Conservation (phyloP, 306 rosid species). For the Vigna unguiculata region DNA sequence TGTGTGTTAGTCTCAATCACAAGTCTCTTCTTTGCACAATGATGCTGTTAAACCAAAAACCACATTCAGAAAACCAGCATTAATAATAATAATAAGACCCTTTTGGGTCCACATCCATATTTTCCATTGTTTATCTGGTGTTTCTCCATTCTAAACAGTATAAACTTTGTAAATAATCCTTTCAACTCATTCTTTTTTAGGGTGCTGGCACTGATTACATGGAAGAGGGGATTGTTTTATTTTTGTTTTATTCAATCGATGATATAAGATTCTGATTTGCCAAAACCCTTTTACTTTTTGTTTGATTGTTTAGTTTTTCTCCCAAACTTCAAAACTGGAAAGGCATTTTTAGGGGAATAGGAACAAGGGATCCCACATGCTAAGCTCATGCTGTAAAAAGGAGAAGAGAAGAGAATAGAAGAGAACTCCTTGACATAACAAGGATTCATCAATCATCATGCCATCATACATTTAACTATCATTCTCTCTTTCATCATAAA, state of each 20-base stretch:
- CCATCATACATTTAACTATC: not conserved
- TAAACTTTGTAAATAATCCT: not conserved
- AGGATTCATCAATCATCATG: conserved; percentile 1
- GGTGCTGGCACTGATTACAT: conserved; percentile 43
- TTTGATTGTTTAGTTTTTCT: conserved; percentile 38
- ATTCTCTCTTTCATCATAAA: not conserved
- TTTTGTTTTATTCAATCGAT: conserved; percentile 36
- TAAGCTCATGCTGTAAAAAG: conserved; percentile 27
- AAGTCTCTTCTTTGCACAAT: conserved; percentile 43
- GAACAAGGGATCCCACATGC: conserved; percentile 39
- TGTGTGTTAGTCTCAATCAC: conserved; percentile 42
- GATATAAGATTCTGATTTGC: conserved; percentile 31
- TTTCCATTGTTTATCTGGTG: too few relatives aligned
- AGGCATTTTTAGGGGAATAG: not conserved
- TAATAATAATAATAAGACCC: not conserved
- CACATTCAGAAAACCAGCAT: too few relatives aligned
- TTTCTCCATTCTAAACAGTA: too few relatives aligned
- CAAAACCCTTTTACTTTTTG: not conserved
- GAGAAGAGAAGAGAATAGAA: too few relatives aligned
- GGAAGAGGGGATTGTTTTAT: not conserved
- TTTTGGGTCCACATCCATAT: not conserved
- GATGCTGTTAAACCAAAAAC: not conserved
- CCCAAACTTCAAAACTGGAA: not conserved
- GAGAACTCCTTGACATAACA: conserved; percentile 21
- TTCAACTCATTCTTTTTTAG: not conserved